These are phyloP conservation scores for Solanum chaucha DNA, from an alignment of 257 asterid genomes.

Conservation along the genomic window DNA sequence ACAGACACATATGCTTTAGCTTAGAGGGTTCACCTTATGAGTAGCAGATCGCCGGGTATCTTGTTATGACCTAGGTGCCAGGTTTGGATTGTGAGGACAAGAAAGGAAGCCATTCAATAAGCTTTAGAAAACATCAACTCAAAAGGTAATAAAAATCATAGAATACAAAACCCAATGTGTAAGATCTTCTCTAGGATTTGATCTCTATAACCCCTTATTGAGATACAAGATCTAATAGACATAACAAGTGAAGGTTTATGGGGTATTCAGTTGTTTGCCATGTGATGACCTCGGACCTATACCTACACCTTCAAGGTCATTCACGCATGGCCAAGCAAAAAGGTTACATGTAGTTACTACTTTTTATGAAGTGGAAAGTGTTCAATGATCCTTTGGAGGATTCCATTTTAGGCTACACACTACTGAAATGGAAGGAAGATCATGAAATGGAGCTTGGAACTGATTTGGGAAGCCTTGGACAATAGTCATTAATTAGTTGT, in stretches of 20 bases:
- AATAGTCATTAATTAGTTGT: too few relatives aligned
- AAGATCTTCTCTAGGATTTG: slow-evolving; percentile 81
- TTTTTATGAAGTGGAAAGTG: neutral
- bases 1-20: neutral
- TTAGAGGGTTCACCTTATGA: neutral
- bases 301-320: neutral
- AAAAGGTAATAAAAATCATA: slow-evolving; percentile 57
- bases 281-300: neutral
- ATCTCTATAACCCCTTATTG: slow-evolving; percentile 28
- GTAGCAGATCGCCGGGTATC: neutral
- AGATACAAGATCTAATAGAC: too few relatives aligned
- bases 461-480: too few relatives aligned
- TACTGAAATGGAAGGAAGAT: too few relatives aligned
- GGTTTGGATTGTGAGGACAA: neutral
- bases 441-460: too few relatives aligned
- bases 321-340: neutral
- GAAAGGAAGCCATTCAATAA: too few relatives aligned
- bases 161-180: slow-evolving; percentile 92
- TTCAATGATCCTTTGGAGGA: neutral
- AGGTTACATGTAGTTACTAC: neutral
- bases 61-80: neutral
- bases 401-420: neutral
- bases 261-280: neutral
- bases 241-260: neutral
- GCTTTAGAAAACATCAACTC: slow-evolving; percentile 27